Evolutionary conservation across 305 asterid genomes (phyloP).

Genomic region (Fraxinus latifolia): DNA sequence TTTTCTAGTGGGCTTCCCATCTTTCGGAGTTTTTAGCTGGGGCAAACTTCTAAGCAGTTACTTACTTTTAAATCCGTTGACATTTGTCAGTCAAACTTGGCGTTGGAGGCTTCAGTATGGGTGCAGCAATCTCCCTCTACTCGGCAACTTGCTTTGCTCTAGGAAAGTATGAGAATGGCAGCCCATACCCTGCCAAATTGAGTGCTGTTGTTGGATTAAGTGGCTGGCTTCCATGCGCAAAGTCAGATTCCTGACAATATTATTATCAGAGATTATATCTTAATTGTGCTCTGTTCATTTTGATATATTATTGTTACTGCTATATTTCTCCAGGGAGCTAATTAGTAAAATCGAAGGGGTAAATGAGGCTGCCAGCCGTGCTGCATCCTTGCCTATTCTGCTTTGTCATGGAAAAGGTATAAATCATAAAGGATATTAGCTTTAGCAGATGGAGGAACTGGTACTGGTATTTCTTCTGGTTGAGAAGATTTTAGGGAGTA

Average conservation of each 20-base stretch:
- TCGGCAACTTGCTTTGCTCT: constrained; percentile 60
- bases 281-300: constrained; percentile 17
- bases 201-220: constrained; percentile 72
- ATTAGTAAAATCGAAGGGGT: constrained; percentile 48
- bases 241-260: constrained; percentile 36
- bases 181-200: constrained; percentile 52
- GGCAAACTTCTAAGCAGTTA: background rate
- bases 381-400: constrained; percentile 74
- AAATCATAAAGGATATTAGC: background rate
- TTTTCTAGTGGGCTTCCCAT: background rate
- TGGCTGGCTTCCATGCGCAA: constrained; percentile 86
- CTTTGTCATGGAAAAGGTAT: constrained; percentile 85
- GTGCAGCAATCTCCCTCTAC: constrained; percentile 75
- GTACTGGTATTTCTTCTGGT: background rate
- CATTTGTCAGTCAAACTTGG: constrained; percentile 63
- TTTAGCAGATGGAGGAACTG: constrained; percentile 4
- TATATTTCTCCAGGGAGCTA: constrained; percentile 42
- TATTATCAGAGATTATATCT: background rate
- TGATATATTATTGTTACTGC: constrained; percentile 3
- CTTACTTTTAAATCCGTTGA: constrained; percentile 3
- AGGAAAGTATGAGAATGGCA: constrained; percentile 66
- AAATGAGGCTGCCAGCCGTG: constrained; percentile 57
- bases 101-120: constrained; percentile 95
- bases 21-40: constrained; percentile 6
- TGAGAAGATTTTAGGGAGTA: background rate